Evolutionary conservation across 371 early-diverging fungal genomes (phyloP), one percentile per base, ranked within the genome.

Genomic region (Cokeromyces recurvatus): DNA sequence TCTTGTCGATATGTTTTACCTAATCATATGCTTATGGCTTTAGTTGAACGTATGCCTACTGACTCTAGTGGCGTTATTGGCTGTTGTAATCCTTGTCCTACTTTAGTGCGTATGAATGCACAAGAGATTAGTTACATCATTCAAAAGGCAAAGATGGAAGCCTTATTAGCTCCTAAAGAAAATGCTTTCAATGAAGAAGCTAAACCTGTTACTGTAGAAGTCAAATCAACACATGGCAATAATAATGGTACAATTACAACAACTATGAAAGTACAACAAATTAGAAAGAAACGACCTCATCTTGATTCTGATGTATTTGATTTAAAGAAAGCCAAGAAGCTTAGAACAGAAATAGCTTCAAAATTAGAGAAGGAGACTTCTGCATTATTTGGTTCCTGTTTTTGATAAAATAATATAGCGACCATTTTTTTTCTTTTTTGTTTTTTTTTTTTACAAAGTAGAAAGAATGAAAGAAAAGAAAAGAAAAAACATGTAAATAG

Each of bases 1-100:
- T 87, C 87, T 7, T 51, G 74, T 2, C 68, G 86, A n/a, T 98
- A 90, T 59, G 91, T 97, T 3, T 55, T 95, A 17, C 97, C 99
- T 10, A 87, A 87, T 57, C 90, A 91, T 54, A 87, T 92, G 90
- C 66, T 97, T 17, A 82, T 88, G 48, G 65, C 74, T 0, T 39
- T 95, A 1, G 84, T 92, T 1, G 79, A 82, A 38, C 64, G 76
- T 17, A 85, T 89, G 85, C 98, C 99, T 0, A 75, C 57, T 0
- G 89, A 87, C 9, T 62, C 78, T 3, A 54, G 82, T 0, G 79
- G 69, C 9, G 82, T 98, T 1, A 53, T 91, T 39, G 87, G 80
- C 0, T 84, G 86, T 57, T 95, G 94, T 71, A 79, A 75, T 35
- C 89, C 91, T 4, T 78, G 87, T 10, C 95, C 95, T 22, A 85